Base-by-base conservation (phyloP, 2,329 filamentous ascomycete species). In the Aulographum hederae region DNA sequence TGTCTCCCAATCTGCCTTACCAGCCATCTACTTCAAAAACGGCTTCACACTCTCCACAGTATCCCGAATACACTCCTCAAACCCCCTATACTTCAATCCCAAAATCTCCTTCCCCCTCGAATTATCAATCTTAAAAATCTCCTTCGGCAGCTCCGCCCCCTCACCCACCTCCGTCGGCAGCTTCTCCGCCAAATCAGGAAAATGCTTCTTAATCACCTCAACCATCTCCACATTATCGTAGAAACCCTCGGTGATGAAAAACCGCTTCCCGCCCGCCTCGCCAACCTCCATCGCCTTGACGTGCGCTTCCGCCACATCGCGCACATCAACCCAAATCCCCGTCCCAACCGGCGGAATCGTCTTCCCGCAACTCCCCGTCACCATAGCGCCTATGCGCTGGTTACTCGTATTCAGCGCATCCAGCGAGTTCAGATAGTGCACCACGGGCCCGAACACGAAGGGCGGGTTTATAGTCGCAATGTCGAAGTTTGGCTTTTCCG, bases 331-430 rank as follows among this genome's bases (percentile, higher is more conserved):
- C 53, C 56, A 60, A 18, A 58, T 35, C 37, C 50, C 72, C 1
- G 63, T 63, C 1, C 62, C 65, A 0, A 69, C 76, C 0, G 69
- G 59, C 0, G 65, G 58, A 6, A 78, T 61, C 17, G 61, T 57
- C 12, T 10, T 30, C 8, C 29, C 27, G 8, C 8, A 25, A 25
- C 21, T 25, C 2, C 65, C 54, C 39, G 68, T 72, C 46, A 58
- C 64, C 36, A 67, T 64, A 13, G 77, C 78, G 5, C 60, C 63
- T n/a, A 75, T 61, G 14, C 73, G 66, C 41, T 72, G 63, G 47
- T 82, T 84, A 11, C 74, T 79, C 1, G 75, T 78, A 54, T 84
- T 85, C 38, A 84, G 56, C 2, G 56, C 56, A n/a, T 69, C 64
- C 1, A 78, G 58, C 15, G 57, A 63, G 37, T 71, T 65, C 2